These are phyloP conservation scores for Crucibulum laeve DNA, from an alignment of 768 basidiomycete genomes.

Conservation along the genomic window DNA sequence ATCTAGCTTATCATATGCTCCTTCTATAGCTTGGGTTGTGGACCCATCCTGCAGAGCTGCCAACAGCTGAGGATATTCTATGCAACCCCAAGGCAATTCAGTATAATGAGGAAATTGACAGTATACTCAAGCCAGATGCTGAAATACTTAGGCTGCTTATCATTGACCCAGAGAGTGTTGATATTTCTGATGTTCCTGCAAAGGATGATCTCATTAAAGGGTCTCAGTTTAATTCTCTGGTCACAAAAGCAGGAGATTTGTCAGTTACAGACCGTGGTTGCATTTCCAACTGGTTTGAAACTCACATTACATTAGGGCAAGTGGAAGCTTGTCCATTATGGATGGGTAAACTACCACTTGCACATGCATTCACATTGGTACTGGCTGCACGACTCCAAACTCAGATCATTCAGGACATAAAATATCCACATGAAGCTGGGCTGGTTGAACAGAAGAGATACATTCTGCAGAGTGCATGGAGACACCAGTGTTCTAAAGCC, in stretches of 20 bases:
- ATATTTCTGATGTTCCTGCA: not conserved
- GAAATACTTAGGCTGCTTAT: slow-evolving; percentile 1
- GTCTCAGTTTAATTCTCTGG: not conserved
- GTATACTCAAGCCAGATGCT: not conserved
- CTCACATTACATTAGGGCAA: slow-evolving; percentile 1
- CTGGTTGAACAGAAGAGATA: no score
- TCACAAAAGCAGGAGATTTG: slow-evolving; percentile 6
- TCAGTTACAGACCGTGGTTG: slow-evolving; percentile 7
- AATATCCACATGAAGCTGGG: no score
- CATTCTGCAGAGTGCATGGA: not conserved
- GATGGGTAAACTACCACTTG: slow-evolving; percentile 2
- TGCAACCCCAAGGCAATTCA: slow-evolving; percentile 1
- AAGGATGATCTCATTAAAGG: slow-evolving; percentile 6
- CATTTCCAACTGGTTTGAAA: slow-evolving; percentile 6
- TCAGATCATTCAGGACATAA: no score
- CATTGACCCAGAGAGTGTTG: not conserved
- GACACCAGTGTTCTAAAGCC: not conserved
- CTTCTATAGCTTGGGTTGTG: slow-evolving; percentile 9
- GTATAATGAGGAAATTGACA: slow-evolving; percentile 1
- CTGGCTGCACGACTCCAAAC: slow-evolving; percentile 11
- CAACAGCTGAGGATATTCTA: slow-evolving; percentile 7
- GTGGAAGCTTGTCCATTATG: slow-evolving; percentile 1
- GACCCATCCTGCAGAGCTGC: slow-evolving; percentile 6
- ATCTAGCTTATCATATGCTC: no score
- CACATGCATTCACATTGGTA: slow-evolving; percentile 5